Evolutionary conservation across 2,329 filamentous ascomycete genomes (phyloP).

Genomic region (Cercospora sp.): DNA sequence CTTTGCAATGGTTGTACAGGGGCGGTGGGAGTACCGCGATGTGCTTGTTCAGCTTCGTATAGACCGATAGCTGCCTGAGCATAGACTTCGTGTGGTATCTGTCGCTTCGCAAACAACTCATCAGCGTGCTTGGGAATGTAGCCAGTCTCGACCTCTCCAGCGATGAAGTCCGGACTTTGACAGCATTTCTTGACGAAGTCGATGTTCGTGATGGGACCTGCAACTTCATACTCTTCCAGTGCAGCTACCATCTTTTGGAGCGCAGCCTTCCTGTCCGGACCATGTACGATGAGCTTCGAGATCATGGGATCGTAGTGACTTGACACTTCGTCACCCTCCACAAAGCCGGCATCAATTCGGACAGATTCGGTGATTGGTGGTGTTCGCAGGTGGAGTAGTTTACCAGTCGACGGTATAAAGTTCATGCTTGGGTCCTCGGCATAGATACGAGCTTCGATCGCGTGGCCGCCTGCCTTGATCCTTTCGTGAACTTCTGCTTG

Average conservation of each 20-base stretch:
- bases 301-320: constrained; percentile 99
- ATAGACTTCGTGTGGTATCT: constrained; percentile 70
- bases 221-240: constrained; percentile 85
- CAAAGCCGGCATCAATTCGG: constrained; percentile 90
- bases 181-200: constrained; percentile 93
- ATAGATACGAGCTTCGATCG: constrained; percentile 95
- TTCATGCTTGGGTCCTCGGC: constrained; percentile 90
- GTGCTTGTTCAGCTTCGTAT: constrained; percentile 50
- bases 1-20: constrained; percentile 36
- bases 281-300: constrained; percentile 91
- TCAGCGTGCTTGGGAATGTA: constrained; percentile 87
- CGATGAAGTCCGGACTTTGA: constrained; percentile 75
- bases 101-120: constrained; percentile 65
- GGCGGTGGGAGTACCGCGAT: constrained; percentile 31
- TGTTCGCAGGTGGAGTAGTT: constrained; percentile 76
- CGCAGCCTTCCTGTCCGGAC: constrained; percentile 72
- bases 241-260: constrained; percentile 80
- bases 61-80: constrained; percentile 83
- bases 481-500: constrained; percentile 66
- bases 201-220: constrained; percentile 90
- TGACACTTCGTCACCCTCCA: constrained; percentile 86
- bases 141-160: constrained; percentile 87
- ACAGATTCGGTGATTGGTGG: constrained; percentile 70
- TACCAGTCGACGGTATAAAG: constrained; percentile 92
- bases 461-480: constrained; percentile 76